Percentiles rank a stretch among this genome's conserved stretches.
These are phyloP conservation scores for Periconia sp. DNA, from an alignment of 2,329 filamentous ascomycete species.

Conservation along the genomic window DNA sequence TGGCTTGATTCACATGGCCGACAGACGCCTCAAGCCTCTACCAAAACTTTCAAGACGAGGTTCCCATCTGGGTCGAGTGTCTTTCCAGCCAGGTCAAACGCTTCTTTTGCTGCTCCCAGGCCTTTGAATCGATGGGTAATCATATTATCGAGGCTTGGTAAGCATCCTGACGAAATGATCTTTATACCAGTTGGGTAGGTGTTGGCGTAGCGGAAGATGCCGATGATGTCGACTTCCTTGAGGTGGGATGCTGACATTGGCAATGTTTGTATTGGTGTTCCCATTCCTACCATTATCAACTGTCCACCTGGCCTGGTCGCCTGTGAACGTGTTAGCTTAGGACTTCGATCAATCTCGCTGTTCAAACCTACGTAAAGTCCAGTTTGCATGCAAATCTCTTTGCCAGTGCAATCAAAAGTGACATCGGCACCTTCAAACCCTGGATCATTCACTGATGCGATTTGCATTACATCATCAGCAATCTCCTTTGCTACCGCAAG, in stretches of 20 bases:
- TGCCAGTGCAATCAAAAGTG: constrained; percentile 47
- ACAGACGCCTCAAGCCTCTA: constrained; percentile 26
- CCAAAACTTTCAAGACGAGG: constrained; percentile 55
- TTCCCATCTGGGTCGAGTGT: constrained; percentile 55
- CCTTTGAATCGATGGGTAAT: constrained; percentile 55
- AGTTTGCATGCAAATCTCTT: constrained; percentile 47
- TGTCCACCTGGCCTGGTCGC: constrained; percentile 53
- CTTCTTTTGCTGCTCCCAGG: constrained; percentile 52
- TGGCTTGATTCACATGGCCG: background rate
- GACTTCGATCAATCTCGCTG: background rate
- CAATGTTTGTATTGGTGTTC: constrained; percentile 56
- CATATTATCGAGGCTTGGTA: constrained; percentile 54
- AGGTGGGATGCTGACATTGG: constrained; percentile 58
- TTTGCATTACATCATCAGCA: constrained; percentile 38
- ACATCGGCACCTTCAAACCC: constrained; percentile 45
- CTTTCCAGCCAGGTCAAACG: constrained; percentile 54
- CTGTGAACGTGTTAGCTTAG: constrained; percentile 23
- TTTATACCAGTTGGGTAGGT: constrained; percentile 59
- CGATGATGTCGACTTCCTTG: constrained; percentile 59
- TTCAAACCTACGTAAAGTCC: constrained; percentile 42
- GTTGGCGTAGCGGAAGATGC: constrained; percentile 59
- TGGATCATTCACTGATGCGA: constrained; percentile 37
- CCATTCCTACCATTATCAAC: constrained; percentile 60
- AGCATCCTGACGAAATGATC: constrained; percentile 53
- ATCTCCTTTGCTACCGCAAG: constrained; percentile 39